phyloP scores from a whole-genome alignment of 208 protist species.

The Leishmania braziliensis region DNA sequence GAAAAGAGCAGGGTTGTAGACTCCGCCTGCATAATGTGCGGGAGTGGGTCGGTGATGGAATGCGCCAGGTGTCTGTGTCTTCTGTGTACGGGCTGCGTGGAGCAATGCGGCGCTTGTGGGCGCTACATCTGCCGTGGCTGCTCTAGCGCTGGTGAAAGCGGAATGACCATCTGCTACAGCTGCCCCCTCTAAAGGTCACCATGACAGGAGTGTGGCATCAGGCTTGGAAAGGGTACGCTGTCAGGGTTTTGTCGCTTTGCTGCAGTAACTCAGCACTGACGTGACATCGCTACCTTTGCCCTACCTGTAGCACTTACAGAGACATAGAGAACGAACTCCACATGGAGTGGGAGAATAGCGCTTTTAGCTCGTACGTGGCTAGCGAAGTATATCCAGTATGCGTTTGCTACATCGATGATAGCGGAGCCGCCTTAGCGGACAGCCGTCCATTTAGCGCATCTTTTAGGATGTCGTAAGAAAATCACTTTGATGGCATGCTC shows the following conservation, averaged over 20 bases:
- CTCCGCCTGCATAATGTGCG: constrained; percentile 28
- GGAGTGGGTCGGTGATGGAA: neutral
- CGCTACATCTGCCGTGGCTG: constrained; percentile 44
- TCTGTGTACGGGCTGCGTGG: constrained; percentile 39
- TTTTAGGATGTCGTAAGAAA: neutral
- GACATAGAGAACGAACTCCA: neutral
- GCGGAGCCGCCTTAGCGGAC: neutral
- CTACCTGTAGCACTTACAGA: neutral
- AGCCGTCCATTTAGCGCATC: neutral
- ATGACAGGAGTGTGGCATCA: neutral
- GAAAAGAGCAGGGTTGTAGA: constrained; percentile 23
- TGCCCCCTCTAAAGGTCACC: constrained; percentile 51
- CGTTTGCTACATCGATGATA: neutral
- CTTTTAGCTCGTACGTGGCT: neutral
- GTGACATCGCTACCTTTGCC: neutral
- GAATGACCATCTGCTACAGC: constrained; percentile 74
- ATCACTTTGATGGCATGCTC: neutral
- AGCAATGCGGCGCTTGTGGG: constrained; percentile 32
- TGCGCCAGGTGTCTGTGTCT: constrained; percentile 34
- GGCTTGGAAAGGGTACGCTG: neutral
- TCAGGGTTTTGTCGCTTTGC: neutral
- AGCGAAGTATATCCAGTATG: neutral
- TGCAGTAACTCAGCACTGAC: neutral
- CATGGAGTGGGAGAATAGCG: neutral
- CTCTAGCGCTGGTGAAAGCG: constrained; percentile 73